Evolutionary conservation across 1,284 basidiomycete species (phyloP).

Genomic region (Cryptococcus hybrid): DNA sequence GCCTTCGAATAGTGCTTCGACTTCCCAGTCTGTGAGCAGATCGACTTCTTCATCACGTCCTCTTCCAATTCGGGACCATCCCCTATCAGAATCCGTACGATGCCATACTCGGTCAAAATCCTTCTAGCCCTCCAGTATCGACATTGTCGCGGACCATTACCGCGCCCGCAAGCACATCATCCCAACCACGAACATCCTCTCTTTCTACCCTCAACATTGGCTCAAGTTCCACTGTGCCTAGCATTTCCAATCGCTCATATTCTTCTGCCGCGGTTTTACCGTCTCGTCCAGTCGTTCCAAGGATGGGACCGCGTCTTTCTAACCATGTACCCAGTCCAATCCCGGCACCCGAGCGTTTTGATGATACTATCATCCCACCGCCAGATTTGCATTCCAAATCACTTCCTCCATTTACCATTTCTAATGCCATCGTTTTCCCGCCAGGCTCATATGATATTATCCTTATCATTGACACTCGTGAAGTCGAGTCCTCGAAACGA

Average conservation of each 20-base stretch:
- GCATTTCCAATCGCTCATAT: not conserved
- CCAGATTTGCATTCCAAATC: not conserved
- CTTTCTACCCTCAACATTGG: conserved; percentile 6
- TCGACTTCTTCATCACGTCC: not conserved
- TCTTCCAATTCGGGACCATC: not conserved
- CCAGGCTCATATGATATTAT: conserved; percentile 55
- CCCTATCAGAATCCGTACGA: not conserved
- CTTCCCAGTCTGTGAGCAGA: not conserved
- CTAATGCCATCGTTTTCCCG: conserved; percentile 50
- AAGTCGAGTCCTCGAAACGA: conserved; percentile 45
- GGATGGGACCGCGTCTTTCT: conserved; percentile 27
- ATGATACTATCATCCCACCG: conserved; percentile 7
- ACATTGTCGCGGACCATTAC: conserved; percentile 7
- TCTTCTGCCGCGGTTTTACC: not conserved
- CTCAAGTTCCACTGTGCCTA: not conserved
- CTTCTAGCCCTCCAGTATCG: not conserved
- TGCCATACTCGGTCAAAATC: not conserved
- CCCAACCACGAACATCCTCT: not conserved
- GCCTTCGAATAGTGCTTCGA: not conserved
- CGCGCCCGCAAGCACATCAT: not conserved
- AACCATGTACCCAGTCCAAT: conserved; percentile 27
- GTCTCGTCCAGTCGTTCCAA: conserved; percentile 1
- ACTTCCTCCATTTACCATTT: conserved; percentile 27
- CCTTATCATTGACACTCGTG: conserved; percentile 57
- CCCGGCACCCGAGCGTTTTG: conserved; percentile 13